A percentile compares a stretch with the other conserved stretches of the same genome.
Conservation (phyloP, 2,329 filamentous ascomycete species). For the Aspergillus sp. region DNA sequence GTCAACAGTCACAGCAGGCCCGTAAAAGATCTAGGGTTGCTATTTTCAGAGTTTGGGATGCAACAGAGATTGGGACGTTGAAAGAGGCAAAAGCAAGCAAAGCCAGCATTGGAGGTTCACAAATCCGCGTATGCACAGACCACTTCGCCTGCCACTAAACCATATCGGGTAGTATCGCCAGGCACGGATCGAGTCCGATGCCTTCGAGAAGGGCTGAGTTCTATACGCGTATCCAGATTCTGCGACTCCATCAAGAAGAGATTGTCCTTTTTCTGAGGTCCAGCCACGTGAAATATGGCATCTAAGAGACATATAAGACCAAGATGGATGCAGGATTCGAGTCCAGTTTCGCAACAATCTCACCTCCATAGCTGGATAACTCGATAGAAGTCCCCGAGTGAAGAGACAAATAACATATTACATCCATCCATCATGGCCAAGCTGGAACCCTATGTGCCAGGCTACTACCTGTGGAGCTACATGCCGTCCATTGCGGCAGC, state of each 20-base stretch:
- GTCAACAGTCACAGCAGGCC: background rate
- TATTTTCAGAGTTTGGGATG: background rate
- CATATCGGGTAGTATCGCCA: background rate
- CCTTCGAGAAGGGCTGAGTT: background rate
- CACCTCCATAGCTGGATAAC: background rate
- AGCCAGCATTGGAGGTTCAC: background rate
- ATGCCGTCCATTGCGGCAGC: slow-evolving; percentile 29
- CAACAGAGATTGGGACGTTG: background rate
- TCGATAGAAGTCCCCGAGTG: no score
- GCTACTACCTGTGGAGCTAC: slow-evolving; percentile 31
- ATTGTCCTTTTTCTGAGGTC: background rate
- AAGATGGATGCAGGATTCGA: background rate
- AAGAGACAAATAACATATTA: no score
- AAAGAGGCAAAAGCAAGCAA: background rate
- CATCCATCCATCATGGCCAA: slow-evolving; percentile 18
- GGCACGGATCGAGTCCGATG: background rate
- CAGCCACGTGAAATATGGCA: background rate
- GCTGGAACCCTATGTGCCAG: slow-evolving; percentile 18
- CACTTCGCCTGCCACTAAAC: background rate
- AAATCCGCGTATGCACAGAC: slow-evolving; percentile 26
- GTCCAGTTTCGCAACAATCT: background rate
- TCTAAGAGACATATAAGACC: background rate
- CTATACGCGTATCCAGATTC: slow-evolving; percentile 16
- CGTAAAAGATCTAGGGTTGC: background rate
- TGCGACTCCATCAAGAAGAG: background rate